phyloP scores from a whole-genome alignment of 1,284 basidiomycete species.

The Boletus albobrunnescens region DNA sequence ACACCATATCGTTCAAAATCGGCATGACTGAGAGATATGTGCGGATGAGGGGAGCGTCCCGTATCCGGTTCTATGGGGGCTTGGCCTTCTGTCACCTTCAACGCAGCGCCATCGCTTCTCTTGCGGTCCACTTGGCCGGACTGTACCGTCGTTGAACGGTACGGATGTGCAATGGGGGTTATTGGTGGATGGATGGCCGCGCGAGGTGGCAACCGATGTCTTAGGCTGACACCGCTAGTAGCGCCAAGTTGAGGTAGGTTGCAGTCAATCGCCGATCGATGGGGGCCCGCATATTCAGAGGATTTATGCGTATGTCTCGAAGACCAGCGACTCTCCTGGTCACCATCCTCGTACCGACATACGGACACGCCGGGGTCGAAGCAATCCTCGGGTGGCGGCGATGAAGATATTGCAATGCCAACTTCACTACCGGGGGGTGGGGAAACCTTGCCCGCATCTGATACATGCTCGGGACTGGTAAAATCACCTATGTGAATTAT shows the following conservation, averaged over 20 bases:
- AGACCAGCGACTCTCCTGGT: slow-evolving; percentile 7
- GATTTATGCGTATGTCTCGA: slow-evolving; percentile 20
- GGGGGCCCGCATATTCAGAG: slow-evolving; percentile 49
- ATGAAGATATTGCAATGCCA: slow-evolving; percentile 66
- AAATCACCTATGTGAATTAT: slow-evolving; percentile 37
- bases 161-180: slow-evolving; percentile 25
- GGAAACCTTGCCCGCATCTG: slow-evolving; percentile 22
- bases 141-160: slow-evolving; percentile 10
- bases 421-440: slow-evolving; percentile 36
- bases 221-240: slow-evolving; percentile 38
- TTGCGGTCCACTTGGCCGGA: neutral
- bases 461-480: slow-evolving; percentile 32
- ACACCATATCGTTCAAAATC: slow-evolving; percentile 39
- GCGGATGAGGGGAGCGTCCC: slow-evolving; percentile 7
- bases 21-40: slow-evolving; percentile 34
- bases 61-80: neutral
- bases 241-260: slow-evolving; percentile 20
- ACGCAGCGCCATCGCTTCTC: neutral
- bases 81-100: neutral
- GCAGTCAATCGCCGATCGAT: slow-evolving; percentile 33
- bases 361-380: slow-evolving; percentile 42
- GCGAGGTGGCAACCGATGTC: slow-evolving; percentile 53
- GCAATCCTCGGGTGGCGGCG: slow-evolving; percentile 41
- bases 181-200: slow-evolving; percentile 25
- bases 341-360: slow-evolving; percentile 14